Percentiles rank a stretch among this genome's conserved stretches.
phyloP scores from a whole-genome alignment of 225 moss, liverwort and hornwort genomes.

The Thuidium tamariscinum region DNA sequence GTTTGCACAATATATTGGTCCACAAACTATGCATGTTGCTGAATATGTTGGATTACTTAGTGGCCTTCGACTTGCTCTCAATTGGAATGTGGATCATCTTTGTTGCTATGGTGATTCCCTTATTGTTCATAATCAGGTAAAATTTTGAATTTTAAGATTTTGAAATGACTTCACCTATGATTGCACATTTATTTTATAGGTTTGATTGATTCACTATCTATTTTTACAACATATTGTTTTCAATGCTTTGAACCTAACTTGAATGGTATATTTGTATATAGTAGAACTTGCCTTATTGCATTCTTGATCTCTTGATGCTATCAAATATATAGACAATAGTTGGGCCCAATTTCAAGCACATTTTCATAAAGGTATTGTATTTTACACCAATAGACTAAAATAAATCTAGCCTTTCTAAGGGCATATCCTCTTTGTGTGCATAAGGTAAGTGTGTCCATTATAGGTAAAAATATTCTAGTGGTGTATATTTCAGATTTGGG shows the following conservation, averaged over 20 bases:
- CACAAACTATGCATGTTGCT: slow-evolving; percentile 2
- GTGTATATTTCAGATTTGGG: no score
- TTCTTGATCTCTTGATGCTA: no score
- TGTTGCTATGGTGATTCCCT: neutral
- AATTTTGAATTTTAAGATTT: neutral
- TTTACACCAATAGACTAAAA: no score
- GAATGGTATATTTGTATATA: neutral
- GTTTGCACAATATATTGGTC: neutral
- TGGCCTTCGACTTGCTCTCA: neutral
- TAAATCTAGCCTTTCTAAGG: no score
- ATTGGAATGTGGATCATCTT: neutral
- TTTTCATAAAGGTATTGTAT: no score
- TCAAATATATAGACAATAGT: no score
- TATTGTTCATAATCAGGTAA: neutral
- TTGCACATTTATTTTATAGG: neutral
- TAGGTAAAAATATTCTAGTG: no score
- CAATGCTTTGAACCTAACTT: neutral
- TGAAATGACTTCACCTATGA: neutral
- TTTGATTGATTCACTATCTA: accelerated
- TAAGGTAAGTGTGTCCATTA: no score
- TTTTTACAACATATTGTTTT: no score
- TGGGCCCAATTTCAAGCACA: no score
- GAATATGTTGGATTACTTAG: neutral
- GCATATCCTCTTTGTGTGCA: no score
- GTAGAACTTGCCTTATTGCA: no score